phyloP scores from a whole-genome alignment of 805 yeast genomes.

The Ogataea methanolica region DNA sequence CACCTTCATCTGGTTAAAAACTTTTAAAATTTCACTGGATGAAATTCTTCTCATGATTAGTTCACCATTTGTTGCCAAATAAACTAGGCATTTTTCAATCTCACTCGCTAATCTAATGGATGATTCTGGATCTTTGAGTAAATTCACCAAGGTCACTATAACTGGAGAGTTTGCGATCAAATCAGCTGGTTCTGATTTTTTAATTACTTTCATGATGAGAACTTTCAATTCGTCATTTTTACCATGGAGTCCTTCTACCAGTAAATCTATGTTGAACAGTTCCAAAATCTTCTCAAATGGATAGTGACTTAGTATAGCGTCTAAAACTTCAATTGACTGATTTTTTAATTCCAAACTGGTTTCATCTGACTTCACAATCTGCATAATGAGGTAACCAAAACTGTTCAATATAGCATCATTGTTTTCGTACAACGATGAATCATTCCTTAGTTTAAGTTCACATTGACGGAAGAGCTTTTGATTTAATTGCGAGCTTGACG shows the following conservation, averaged over 20 bases:
- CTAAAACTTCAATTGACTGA: constrained; percentile 18
- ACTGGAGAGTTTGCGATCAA: constrained; percentile 30
- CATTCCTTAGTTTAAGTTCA: constrained; percentile 13
- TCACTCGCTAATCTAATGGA: constrained; percentile 18
- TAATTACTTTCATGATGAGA: constrained; percentile 22
- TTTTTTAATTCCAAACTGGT: constrained; percentile 19
- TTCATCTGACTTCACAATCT: constrained; percentile 21
- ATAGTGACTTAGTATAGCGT: constrained; percentile 22
- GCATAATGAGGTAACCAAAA: constrained; percentile 18
- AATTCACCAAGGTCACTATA: constrained; percentile 18
- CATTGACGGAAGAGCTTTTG: constrained; percentile 13
- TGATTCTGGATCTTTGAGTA: constrained; percentile 17
- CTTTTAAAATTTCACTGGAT: constrained; percentile 20
- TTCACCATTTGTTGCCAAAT: constrained; percentile 23
- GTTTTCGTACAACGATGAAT: constrained; percentile 10
- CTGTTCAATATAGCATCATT: constrained; percentile 8
- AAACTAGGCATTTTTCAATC: constrained; percentile 19
- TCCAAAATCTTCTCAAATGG: constrained; percentile 25
- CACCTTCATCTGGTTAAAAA: constrained; percentile 19
- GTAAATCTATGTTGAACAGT: constrained; percentile 19
- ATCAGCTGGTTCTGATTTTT: constrained; percentile 28
- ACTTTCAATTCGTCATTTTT: constrained; percentile 23
- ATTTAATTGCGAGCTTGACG: constrained; percentile 10
- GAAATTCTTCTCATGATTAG: constrained; percentile 27
- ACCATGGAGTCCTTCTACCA: constrained; percentile 27